Percentiles rank a stretch among this genome's conserved stretches.
phyloP scores from a whole-genome alignment of 2,329 filamentous ascomycete species.

The Pseudocercospora musae region DNA sequence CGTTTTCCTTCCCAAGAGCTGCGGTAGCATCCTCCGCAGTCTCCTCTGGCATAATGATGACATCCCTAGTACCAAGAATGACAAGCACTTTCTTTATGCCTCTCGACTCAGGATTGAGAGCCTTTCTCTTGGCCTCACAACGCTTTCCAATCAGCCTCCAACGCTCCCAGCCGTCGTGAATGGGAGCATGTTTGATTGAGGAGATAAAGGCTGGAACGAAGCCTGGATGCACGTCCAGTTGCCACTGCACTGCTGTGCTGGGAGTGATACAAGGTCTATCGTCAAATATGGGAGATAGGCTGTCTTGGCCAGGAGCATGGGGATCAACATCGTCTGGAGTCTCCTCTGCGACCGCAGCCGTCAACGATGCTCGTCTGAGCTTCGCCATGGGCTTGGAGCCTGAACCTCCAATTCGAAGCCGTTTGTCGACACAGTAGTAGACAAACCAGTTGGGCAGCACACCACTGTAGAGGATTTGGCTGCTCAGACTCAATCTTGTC shows the following conservation, averaged over 20 bases:
- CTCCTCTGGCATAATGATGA: conserved; percentile 65
- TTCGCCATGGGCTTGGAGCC: conserved; percentile 6
- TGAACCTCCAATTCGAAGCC: conserved; percentile 35
- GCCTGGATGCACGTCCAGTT: conserved; percentile 62
- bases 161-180: conserved; percentile 60
- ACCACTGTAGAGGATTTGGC: conserved; percentile 62
- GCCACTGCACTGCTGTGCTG: conserved; percentile 65
- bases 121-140: conserved; percentile 44
- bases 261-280: conserved; percentile 55
- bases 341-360: conserved; percentile 24
- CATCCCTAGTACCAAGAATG: conserved; percentile 63
- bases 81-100: conserved; percentile 56
- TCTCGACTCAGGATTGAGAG: conserved; percentile 29
- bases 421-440: conserved; percentile 47
- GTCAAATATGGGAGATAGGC: conserved; percentile 45
- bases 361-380: conserved; percentile 2
- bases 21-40: conserved; percentile 58
- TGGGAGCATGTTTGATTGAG: conserved; percentile 66
- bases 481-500: conserved; percentile 58
- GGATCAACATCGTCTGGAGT: conserved; percentile 21
- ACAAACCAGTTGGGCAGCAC: conserved; percentile 59
- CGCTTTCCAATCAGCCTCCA: conserved; percentile 58
- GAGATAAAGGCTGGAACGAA: conserved; percentile 70
- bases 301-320: conserved; percentile 21
- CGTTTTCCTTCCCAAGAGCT: conserved; percentile 56